Base-by-base conservation (phyloP, 2,329 filamentous ascomycete species). In the Pyrenophora graminea region DNA sequence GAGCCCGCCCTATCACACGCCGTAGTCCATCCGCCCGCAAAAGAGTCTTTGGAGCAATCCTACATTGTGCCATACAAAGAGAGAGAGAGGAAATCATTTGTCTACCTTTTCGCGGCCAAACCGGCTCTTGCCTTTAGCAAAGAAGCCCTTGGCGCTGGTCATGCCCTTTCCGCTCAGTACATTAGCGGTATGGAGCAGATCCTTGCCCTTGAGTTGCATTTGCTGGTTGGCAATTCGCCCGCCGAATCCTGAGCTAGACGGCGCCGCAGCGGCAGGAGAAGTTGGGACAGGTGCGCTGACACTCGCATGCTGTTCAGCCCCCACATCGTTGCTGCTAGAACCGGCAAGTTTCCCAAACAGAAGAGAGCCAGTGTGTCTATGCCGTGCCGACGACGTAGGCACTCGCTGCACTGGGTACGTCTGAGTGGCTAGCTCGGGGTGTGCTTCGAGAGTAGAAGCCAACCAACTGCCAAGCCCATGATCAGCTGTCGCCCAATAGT, bases 41-140 rank as follows among this genome's bases (percentile, higher is more conserved):
- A 40, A 19, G 57, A 36, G 23, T 12, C 32, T 31, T 66, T 17
- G 46, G 38, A 49, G 36, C 45, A 48, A 48, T 49, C 38, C 60
- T 49, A 23, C 27, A 13, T 51, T 46, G 44, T 58, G 38, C 39
- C 46, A 47, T 43, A 34, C 45, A 44, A 44, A 41, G 50, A 56
- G 51, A 44, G 37, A 55, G 15, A 47, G 68, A 72, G 67, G 75
- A 82, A 83, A 79, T 87, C 77, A 85, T 82, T 80, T 77, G 86
- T 90, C 91, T 89, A 92, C 89, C 90, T 95, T 95, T 75, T 94
- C 90, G 69, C 75, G 74, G 72, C 79, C 79, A 67, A 96, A 85
- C 74, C 90, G 93, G 76, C 84, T 93, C 77, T 89, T 93, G 62
- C 92, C 90, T 77, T 96, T 96, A 60, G 89, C 91, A 72, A 97